A percentile compares a stretch with the other conserved stretches of the same genome.
phyloP scores from a whole-genome alignment of 2,329 filamentous ascomycete genomes.

The Alternaria sp. region DNA sequence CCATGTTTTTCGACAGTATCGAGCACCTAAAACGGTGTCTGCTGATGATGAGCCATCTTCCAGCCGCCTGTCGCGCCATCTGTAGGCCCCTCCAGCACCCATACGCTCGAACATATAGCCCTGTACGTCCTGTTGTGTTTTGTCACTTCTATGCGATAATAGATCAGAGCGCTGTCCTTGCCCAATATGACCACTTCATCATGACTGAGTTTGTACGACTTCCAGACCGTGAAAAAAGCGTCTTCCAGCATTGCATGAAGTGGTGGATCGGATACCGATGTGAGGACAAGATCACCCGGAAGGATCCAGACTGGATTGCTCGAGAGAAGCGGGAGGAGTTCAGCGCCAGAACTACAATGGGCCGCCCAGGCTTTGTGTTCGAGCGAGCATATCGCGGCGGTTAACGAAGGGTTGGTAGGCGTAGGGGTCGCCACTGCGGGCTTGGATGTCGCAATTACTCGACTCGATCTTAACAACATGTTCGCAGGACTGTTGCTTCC shows the following conservation, averaged over 20 bases:
- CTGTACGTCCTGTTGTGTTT: constrained; percentile 26
- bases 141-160: constrained; percentile 37
- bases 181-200: constrained; percentile 39
- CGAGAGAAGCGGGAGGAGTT: constrained; percentile 44
- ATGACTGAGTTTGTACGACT: constrained; percentile 38
- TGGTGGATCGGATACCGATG: constrained; percentile 42
- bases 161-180: constrained; percentile 34
- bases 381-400: constrained; percentile 38
- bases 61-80: constrained; percentile 24
- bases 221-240: constrained; percentile 14
- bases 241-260: constrained; percentile 28
- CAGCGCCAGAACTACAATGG: constrained; percentile 44
- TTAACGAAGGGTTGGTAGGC: constrained; percentile 35
- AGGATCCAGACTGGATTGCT: constrained; percentile 49
- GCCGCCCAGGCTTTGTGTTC: constrained; percentile 50
- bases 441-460: neutral
- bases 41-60: constrained; percentile 44
- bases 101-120: constrained; percentile 41
- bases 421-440: constrained; percentile 21
- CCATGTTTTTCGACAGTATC: neutral
- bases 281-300: constrained; percentile 48
- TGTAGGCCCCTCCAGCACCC: constrained; percentile 30
- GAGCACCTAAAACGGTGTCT: constrained; percentile 33
- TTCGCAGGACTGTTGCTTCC: neutral
- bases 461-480: neutral